Conservation (phyloP, 306 rosid genomes). For the Corylus avellana region DNA sequence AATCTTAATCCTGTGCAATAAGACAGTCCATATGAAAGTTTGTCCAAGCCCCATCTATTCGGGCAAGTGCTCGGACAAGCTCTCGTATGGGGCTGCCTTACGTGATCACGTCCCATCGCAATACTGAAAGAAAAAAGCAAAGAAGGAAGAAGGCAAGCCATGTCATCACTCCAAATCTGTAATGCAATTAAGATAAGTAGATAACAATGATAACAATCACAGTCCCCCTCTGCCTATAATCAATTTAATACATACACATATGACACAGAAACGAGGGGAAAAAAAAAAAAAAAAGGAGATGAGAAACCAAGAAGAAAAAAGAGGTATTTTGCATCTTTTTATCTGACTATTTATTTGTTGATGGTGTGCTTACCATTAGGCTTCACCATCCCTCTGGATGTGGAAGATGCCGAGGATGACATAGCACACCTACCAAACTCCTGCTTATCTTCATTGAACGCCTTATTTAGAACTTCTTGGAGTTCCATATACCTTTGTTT, state of each 20-base stretch:
- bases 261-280: background rate
- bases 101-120: no score
- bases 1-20: no score
- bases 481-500: conserved; percentile 52
- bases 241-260: background rate
- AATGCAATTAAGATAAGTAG: background rate
- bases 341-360: conserved; percentile 20
- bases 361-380: conserved; percentile 25
- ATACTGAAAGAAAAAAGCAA: background rate
- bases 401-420: conserved; percentile 64
- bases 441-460: conserved; percentile 64
- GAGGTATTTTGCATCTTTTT: background rate
- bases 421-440: conserved; percentile 47
- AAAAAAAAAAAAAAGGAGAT: background rate
- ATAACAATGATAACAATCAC: background rate
- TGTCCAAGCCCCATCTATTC: no score
- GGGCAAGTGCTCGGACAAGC: no score
- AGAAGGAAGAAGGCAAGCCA: background rate
- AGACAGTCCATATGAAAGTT: no score
- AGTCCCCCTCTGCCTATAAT: background rate
- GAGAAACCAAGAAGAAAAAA: background rate
- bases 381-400: conserved; percentile 43
- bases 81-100: no score
- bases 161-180: background rate
- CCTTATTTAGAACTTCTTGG: conserved; percentile 53